Evolutionary conservation across 2,329 filamentous ascomycete genomes (phyloP), one percentile per base, ranked within the genome.

Genomic region (Curvularia verruculosa): DNA sequence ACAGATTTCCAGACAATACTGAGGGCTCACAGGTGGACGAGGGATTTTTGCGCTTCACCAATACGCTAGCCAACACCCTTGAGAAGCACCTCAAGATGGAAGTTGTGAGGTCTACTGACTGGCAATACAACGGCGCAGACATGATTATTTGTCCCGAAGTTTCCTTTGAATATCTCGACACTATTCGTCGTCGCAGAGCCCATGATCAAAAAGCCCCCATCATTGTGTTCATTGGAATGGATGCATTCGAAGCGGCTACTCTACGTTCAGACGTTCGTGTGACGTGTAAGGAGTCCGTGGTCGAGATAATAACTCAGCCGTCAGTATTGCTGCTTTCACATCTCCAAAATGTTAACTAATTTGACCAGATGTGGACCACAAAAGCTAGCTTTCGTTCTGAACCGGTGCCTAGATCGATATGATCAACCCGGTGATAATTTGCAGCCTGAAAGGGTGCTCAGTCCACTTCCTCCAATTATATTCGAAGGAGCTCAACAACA

Each of bases 271-370:
- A 76, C 48, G 70, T 61, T 9, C 70, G 73, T 5, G 61, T 75
- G 0, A 34, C 51, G 12, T 70, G 59, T 34, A 67, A 65, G 29
- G 66, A 74, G 46, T 69, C 66, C 8, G 68, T 74, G 2, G 71
- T 74, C 0, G 73, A 76, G 46, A 69, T 76, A 3, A 66, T 74
- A 24, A 71, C 71, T 3, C 74, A 76, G 29, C 74, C 74, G 68
- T 74, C 49, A 64, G 71, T 67, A 15, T 3, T 19, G 3, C 12
- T 8, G 10, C 18, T 44, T 3, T 23, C 21, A 13, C 13, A 0
- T 7, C 13, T 13, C 6, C 4, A 6, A 12, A 1, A 29, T 7
- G 13, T 18, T 36, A 6, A 13, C 54, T 64, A 3, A 65, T 41
- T 36, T 12, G 19, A 2, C 2, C 34, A 73, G 71, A n/a, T 72